These are phyloP conservation scores for Pleurozium schreberi DNA, from an alignment of 225 moss, liverwort and hornwort species.

Conservation along the genomic window DNA sequence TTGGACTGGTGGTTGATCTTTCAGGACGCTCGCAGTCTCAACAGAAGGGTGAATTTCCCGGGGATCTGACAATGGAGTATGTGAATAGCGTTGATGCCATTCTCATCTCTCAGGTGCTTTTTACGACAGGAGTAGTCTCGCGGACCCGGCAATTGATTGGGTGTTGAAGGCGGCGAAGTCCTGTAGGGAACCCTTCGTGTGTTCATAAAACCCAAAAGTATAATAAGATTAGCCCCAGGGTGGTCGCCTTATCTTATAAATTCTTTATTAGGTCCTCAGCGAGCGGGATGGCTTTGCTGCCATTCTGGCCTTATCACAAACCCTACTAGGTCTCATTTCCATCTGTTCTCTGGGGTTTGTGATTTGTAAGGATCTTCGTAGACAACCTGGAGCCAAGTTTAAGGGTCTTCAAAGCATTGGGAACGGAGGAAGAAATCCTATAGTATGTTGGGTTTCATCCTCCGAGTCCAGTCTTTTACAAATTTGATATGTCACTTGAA, in stretches of 20 bases:
- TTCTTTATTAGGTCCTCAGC: too few species aligned
- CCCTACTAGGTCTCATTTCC: not conserved
- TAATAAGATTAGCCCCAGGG: not conserved
- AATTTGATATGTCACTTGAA: not conserved
- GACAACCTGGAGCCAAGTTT: not conserved
- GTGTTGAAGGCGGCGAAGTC: not conserved
- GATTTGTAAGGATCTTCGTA: not conserved
- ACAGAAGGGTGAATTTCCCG: slow-evolving; percentile 16
- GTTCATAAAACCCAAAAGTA: not conserved
- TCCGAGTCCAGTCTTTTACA: not conserved
- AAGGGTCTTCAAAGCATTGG: not conserved
- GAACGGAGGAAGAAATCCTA: not conserved
- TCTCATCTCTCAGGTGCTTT: slow-evolving; percentile 26
- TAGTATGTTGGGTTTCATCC: not conserved
- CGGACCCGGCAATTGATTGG: not conserved
- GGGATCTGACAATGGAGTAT: slow-evolving; percentile 34
- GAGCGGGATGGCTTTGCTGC: not conserved
- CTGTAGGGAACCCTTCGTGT: not conserved
- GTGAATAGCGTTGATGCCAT: slow-evolving; percentile 34
- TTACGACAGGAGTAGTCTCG: not conserved
- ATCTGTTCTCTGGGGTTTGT: too few species aligned
- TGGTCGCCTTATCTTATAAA: not conserved
- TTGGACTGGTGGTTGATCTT: not conserved
- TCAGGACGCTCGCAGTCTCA: slow-evolving; percentile 33
- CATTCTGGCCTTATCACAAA: not conserved